Conservation (phyloP, 2,329 filamentous ascomycete genomes). For the Aplosporella prunicola region DNA sequence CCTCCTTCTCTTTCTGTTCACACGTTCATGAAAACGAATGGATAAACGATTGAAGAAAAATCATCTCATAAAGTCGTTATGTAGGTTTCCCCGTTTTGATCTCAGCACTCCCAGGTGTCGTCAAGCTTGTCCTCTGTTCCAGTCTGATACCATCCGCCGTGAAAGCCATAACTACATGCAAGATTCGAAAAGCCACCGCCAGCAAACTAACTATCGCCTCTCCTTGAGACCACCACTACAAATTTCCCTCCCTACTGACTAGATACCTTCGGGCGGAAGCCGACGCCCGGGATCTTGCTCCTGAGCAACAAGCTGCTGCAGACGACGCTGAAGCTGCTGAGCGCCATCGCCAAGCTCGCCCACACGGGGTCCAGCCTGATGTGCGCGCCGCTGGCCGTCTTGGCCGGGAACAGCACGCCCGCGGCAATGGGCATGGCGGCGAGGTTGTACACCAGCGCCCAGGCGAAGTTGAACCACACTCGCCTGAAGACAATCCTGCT, state of each 20-base stretch:
- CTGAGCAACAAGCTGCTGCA: slow-evolving; percentile 68
- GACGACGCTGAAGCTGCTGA: slow-evolving; percentile 85
- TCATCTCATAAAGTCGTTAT: too few species aligned
- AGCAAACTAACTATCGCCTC: background rate
- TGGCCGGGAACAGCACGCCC: slow-evolving; percentile 62
- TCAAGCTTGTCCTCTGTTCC: too few species aligned
- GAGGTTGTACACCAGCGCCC: slow-evolving; percentile 76
- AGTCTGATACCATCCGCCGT: too few species aligned
- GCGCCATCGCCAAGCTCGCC: slow-evolving; percentile 85
- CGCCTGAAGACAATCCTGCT: slow-evolving; percentile 63
- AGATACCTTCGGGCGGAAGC: slow-evolving; percentile 23
- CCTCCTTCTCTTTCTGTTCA: too few species aligned
- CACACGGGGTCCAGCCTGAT: slow-evolving; percentile 67
- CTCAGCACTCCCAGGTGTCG: too few species aligned
- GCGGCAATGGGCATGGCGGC: slow-evolving; percentile 72
- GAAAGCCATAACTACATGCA: too few species aligned
- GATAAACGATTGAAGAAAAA: too few species aligned
- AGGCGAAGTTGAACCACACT: slow-evolving; percentile 76
- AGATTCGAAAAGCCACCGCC: too few species aligned
- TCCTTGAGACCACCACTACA: background rate
- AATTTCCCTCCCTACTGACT: background rate
- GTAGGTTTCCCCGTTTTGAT: too few species aligned
- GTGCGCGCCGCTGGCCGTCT: slow-evolving; percentile 41
- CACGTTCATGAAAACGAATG: too few species aligned
- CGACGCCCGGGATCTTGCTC: slow-evolving; percentile 35